Evolutionary conservation across 2,329 filamentous ascomycete species (phyloP), one percentile per base, ranked within the genome.

Genomic region (Ophiocordyceps camponoti-saundersi): DNA sequence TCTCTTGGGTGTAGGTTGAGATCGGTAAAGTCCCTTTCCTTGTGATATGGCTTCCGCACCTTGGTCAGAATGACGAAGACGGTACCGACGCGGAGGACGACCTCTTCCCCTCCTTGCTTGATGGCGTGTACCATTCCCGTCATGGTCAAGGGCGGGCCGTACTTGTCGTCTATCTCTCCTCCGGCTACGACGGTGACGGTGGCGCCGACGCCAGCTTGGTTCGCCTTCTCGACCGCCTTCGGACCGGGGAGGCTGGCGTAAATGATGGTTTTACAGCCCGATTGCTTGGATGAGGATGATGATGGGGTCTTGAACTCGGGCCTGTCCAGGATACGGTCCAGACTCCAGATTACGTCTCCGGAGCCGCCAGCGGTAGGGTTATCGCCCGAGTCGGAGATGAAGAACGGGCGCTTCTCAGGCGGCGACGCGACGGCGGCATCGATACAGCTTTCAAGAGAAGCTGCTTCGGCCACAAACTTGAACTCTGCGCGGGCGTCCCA

Each of bases 311-410:
- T 59, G 44, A 74, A 69, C 50, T 73, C 71, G 0, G 65, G 57
- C 4, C 70, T 62, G 16, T 55, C 58, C 10, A 75, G 61, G 16
- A 75, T 54, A 44, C 65, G 59, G 0, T 63, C 63, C 6, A 75
- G 53, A 0, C 69, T 67, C 69, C 71, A 75, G 0, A 71, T 73
- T 16, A 75, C 66, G 51, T 75, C 71, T 1, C 72, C 72, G 0
- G 71, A 69, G 0, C 71, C 72, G 6, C 72, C 72, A 1, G 72
- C 72, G 0, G 72, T 75, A 7, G 71, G 72, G 46, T 75, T 75
- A 48, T 75, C 72, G 0, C 71, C 72, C 1, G 71, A 74, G 54
- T 75, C 72, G 0, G 71, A 75, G 48, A 75, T 69, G 53, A 74
- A 75, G 49, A 65, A 75, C 0, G 72, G 72, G 8, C 63, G 62